phyloP scores from a whole-genome alignment of 202 grass and related monocot species.

The Setaria italica region DNA sequence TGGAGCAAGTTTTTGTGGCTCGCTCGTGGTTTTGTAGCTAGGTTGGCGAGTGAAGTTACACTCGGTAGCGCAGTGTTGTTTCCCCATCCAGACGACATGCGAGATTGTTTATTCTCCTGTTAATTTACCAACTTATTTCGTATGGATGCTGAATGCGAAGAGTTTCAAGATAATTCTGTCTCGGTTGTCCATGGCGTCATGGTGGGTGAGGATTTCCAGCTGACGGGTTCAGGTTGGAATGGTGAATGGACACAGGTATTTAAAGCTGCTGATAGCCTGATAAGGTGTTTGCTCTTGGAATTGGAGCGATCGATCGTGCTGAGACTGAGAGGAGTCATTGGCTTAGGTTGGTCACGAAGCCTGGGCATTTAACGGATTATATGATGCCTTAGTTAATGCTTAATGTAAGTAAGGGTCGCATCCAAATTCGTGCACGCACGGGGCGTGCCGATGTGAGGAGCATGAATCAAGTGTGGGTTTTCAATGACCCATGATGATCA shows the following conservation, averaged over 20 bases:
- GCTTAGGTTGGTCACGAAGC: too few species aligned
- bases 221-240: not conserved
- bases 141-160: not conserved
- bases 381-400: too few species aligned
- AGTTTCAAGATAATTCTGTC: not conserved
- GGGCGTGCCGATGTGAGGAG: too few species aligned
- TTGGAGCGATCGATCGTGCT: too few species aligned
- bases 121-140: not conserved
- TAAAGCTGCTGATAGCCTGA: too few species aligned
- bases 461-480: too few species aligned
- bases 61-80: conserved; percentile 10
- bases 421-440: too few species aligned
- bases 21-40: conserved; percentile 60
- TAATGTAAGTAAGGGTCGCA: too few species aligned
- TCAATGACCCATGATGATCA: too few species aligned
- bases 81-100: not conserved
- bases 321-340: too few species aligned
- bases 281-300: too few species aligned
- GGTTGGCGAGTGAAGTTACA: conserved; percentile 44
- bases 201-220: not conserved
- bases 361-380: too few species aligned
- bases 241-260: not conserved
- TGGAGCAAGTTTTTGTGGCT: conserved; percentile 58
- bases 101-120: not conserved
- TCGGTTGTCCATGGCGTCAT: not conserved